Percentiles rank a stretch among this genome's conserved stretches.
These are phyloP conservation scores for Nidularia pulvinata DNA, from an alignment of 768 basidiomycete species.

Conservation along the genomic window DNA sequence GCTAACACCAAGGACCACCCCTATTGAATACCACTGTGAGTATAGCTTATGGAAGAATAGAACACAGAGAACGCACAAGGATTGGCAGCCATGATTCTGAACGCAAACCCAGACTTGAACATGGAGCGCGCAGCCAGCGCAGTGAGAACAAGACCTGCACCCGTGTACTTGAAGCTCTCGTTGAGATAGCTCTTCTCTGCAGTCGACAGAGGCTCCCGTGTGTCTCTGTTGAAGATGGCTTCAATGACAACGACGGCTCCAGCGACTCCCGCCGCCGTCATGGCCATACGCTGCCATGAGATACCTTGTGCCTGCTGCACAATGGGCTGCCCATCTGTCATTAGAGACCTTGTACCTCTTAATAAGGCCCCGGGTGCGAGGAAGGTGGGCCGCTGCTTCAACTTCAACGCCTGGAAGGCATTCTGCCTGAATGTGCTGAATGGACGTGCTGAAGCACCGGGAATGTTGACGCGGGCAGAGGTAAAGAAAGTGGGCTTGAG, in stretches of 20 bases:
- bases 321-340: slow-evolving; percentile 38
- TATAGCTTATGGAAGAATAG: not conserved
- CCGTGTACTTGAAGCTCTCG: slow-evolving; percentile 83
- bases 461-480: not conserved
- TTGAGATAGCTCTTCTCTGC: slow-evolving; percentile 72
- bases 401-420: slow-evolving; percentile 16
- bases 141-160: slow-evolving; percentile 74
- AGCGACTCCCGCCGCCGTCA: slow-evolving; percentile 53
- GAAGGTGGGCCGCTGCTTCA: slow-evolving; percentile 18
- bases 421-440: slow-evolving; percentile 26
- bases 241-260: slow-evolving; percentile 67
- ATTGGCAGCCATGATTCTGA: slow-evolving; percentile 80
- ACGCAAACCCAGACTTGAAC: slow-evolving; percentile 67
- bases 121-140: slow-evolving; percentile 79
- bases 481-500: not conserved
- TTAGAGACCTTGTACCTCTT: slow-evolving; percentile 40
- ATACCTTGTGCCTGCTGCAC: slow-evolving; percentile 25
- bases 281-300: slow-evolving; percentile 27
- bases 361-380: slow-evolving; percentile 14
- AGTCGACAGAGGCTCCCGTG: slow-evolving; percentile 60
- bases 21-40: slow-evolving; percentile 23
- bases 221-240: slow-evolving; percentile 75
- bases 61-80: slow-evolving; percentile 52
- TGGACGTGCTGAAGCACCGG: slow-evolving; percentile 2
- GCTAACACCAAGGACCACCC: slow-evolving; percentile 83